These are phyloP conservation scores for Aspergillus bridgeri DNA, from an alignment of 495 filamentous ascomycete species.

Conservation along the genomic window DNA sequence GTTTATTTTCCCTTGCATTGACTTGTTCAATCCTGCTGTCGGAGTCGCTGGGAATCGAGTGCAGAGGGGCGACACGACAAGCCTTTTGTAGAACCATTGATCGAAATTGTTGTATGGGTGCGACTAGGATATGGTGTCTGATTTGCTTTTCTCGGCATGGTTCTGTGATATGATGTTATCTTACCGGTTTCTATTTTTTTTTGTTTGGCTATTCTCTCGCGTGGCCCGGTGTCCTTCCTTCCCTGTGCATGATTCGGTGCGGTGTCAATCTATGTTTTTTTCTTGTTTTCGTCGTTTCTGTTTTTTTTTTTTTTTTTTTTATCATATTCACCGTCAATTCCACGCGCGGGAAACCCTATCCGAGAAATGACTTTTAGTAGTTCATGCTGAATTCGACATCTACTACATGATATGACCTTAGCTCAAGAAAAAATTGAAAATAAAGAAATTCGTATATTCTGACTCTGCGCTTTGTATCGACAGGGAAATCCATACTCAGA, in stretches of 20 bases:
- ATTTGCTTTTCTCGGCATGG: neutral
- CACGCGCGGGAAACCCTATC: neutral
- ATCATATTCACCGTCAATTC: neutral
- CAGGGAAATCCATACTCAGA: neutral
- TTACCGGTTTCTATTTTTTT: neutral
- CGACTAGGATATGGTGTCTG: slow-evolving; percentile 2
- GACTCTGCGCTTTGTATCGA: neutral
- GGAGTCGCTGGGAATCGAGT: slow-evolving; percentile 1
- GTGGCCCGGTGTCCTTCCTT: neutral
- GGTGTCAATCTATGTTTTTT: neutral
- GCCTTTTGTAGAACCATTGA: slow-evolving; percentile 7
- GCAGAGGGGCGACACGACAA: neutral
- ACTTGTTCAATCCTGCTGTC: neutral
- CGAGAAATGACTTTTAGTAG: neutral
- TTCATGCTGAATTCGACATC: slow-evolving; percentile 1
- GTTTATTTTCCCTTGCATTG: neutral
- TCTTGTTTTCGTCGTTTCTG: neutral
- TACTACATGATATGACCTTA: neutral
- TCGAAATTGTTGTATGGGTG: neutral
- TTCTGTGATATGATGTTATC: neutral
- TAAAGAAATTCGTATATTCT: neutral
- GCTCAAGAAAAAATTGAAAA: neutral
- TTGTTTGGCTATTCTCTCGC: neutral
- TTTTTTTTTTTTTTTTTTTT: neutral
- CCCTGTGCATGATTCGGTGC: slow-evolving; percentile 6